Evolutionary conservation across 2,329 filamentous ascomycete genomes (phyloP).

Genomic region (Penicillium sp.): DNA sequence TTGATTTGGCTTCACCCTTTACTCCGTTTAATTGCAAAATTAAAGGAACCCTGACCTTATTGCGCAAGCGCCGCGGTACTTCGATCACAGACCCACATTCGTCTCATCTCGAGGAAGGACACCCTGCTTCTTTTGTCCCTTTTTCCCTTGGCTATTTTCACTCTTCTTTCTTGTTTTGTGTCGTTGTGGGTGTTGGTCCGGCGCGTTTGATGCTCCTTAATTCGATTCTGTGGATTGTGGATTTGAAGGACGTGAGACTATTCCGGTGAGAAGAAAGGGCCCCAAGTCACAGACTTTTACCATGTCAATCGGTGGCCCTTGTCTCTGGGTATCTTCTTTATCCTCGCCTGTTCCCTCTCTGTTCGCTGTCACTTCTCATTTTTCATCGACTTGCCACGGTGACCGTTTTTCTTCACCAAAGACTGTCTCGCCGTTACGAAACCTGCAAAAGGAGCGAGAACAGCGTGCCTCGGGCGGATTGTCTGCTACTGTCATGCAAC

Average conservation of each 20-base stretch:
- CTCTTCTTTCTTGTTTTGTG: constrained; percentile 4
- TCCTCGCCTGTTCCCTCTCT: constrained; percentile 31
- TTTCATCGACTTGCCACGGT: constrained; percentile 28
- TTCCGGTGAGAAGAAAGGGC: constrained; percentile 5
- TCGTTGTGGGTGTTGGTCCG: constrained; percentile 5
- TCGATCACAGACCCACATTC: constrained; percentile 29
- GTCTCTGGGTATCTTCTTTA: constrained; percentile 36
- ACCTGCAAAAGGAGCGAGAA: constrained; percentile 24
- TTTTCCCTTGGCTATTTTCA: background rate
- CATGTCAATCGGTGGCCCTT: constrained; percentile 40
- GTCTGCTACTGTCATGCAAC: constrained; percentile 27
- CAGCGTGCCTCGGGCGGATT: constrained; percentile 13
- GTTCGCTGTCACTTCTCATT: constrained; percentile 30
- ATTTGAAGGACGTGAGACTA: constrained; percentile 5
- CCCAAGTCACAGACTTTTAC: constrained; percentile 17
- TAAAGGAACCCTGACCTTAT: constrained; percentile 25
- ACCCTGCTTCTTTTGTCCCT: constrained; percentile 12
- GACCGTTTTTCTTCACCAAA: constrained; percentile 25
- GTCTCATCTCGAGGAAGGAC: constrained; percentile 24
- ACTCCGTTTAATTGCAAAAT: constrained; percentile 23
- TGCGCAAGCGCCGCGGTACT: constrained; percentile 29
- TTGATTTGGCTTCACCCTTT: constrained; percentile 22
- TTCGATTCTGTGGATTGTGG: constrained; percentile 11
- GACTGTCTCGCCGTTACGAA: constrained; percentile 20
- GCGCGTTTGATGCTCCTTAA: constrained; percentile 4